Evolutionary conservation across 148 eudicot species (phyloP).

Genomic region (Camellia lanceoleosa): DNA sequence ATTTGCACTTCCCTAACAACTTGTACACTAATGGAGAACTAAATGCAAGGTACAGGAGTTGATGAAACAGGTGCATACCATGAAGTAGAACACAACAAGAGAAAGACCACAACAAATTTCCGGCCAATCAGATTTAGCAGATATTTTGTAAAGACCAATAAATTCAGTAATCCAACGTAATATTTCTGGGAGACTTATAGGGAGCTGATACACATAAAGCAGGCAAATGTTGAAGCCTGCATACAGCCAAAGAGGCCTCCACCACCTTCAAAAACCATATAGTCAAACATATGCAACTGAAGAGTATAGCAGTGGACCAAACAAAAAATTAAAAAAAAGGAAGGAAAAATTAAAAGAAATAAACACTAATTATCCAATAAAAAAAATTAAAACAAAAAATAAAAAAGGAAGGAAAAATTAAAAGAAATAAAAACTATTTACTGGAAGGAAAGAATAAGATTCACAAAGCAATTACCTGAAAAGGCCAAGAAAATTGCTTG

Average conservation of each 20-base stretch:
- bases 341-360: neutral
- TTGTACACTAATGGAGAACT: neutral
- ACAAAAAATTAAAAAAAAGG: neutral
- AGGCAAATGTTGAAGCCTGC: constrained; percentile 64
- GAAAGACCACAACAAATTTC: constrained; percentile 69
- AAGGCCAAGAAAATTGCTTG: constrained; percentile 88
- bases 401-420: neutral
- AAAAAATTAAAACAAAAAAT: neutral
- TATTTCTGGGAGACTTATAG: constrained; percentile 43
- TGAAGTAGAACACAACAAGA: constrained; percentile 62
- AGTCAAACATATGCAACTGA: constrained; percentile 2
- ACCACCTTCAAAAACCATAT: constrained; percentile 60
- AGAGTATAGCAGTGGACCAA: constrained; percentile 9
- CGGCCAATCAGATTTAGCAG: constrained; percentile 65
- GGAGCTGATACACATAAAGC: constrained; percentile 87
- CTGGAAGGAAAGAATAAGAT: constrained; percentile 5
- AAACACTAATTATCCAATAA: neutral
- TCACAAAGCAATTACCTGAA: constrained; percentile 23
- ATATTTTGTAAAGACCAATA: constrained; percentile 76
- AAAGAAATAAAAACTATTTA: neutral
- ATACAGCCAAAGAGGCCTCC: constrained; percentile 85
- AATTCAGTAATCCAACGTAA: constrained; percentile 43
- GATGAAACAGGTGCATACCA: constrained; percentile 48
- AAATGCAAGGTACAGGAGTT: neutral
- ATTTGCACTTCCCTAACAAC: neutral